These are phyloP conservation scores for Boletales sp. DNA, from an alignment of 768 basidiomycete species.

Conservation along the genomic window DNA sequence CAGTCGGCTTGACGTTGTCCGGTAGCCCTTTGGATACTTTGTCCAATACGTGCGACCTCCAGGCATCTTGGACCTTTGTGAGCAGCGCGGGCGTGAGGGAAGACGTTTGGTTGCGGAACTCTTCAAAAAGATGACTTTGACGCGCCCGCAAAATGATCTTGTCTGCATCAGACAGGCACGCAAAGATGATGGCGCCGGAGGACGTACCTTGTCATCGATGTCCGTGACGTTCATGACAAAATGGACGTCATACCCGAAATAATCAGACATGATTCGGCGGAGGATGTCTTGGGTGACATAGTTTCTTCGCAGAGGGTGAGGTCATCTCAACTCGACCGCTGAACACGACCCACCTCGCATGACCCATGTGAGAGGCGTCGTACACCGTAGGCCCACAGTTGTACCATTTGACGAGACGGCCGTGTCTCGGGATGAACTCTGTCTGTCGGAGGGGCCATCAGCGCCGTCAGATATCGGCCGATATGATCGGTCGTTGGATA, in stretches of 20 bases:
- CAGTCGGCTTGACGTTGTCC: slow-evolving; percentile 40
- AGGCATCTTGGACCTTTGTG: slow-evolving; percentile 54
- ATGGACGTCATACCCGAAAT: slow-evolving; percentile 96
- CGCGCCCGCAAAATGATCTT: slow-evolving; percentile 94
- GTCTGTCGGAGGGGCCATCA: slow-evolving; percentile 43
- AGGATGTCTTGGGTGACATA: slow-evolving; percentile 46
- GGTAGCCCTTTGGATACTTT: slow-evolving; percentile 66
- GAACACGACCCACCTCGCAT: slow-evolving; percentile 66
- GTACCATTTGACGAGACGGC: slow-evolving; percentile 91
- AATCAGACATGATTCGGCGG: slow-evolving; percentile 82
- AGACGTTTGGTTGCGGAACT: slow-evolving; percentile 52
- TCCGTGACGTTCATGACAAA: slow-evolving; percentile 99
- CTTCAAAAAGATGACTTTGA: slow-evolving; percentile 68
- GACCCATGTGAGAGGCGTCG: slow-evolving; percentile 97
- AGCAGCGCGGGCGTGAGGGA: slow-evolving; percentile 58
- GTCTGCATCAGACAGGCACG: slow-evolving; percentile 5
- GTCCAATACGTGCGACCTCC: slow-evolving; percentile 58
- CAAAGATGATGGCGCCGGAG: background rate
- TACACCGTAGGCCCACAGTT: slow-evolving; percentile 99
- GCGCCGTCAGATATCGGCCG: slow-evolving; percentile 1
- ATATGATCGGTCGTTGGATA: slow-evolving; percentile 32
- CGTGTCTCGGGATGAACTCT: slow-evolving; percentile 68
- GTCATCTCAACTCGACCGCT: background rate
- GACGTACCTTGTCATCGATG: slow-evolving; percentile 92
- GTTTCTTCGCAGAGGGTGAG: slow-evolving; percentile 56